A percentile compares a stretch with the other conserved stretches of the same genome.
phyloP scores from a whole-genome alignment of 192 early-diverging fungal species.

The Coemansia sp. region DNA sequence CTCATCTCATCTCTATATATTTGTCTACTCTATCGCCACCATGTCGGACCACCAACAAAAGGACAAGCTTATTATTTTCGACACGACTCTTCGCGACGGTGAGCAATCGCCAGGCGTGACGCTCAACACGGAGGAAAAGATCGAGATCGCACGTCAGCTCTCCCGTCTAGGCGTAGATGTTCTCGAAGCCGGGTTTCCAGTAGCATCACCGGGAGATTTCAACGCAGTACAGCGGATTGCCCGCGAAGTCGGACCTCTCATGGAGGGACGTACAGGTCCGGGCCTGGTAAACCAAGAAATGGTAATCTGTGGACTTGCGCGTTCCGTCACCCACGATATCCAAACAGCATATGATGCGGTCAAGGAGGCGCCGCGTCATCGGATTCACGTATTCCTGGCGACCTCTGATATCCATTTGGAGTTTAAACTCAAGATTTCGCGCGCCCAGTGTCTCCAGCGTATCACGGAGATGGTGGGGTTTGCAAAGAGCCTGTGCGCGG shows the following conservation, averaged over 20 bases:
- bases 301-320: conserved; percentile 90
- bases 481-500: conserved; percentile 77
- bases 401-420: conserved; percentile 97
- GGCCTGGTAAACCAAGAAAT: conserved; percentile 68
- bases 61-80: conserved; percentile 90
- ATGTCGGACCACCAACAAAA: conserved; percentile 46
- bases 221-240: conserved; percentile 94
- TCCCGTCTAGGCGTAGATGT: conserved; percentile 95
- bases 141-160: conserved; percentile 92
- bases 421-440: conserved; percentile 89
- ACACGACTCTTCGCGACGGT: conserved; percentile 96
- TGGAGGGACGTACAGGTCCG: conserved; percentile 75
- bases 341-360: conserved; percentile 89
- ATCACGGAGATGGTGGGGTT: conserved; percentile 80
- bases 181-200: conserved; percentile 95
- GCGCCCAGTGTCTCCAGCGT: conserved; percentile 83
- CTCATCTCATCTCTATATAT: not conserved
- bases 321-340: conserved; percentile 85
- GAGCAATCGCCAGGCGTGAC: conserved; percentile 99
- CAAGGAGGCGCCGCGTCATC: conserved; percentile 78
- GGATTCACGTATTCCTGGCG: conserved; percentile 96
- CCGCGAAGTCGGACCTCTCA: conserved; percentile 84
- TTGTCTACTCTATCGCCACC: not conserved
- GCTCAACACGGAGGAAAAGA: conserved; percentile 89
- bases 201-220: conserved; percentile 94